Evolutionary conservation across 2,329 filamentous ascomycete genomes (phyloP), one percentile per base, ranked within the genome.

Genomic region (Tolypocladium paradoxum): DNA sequence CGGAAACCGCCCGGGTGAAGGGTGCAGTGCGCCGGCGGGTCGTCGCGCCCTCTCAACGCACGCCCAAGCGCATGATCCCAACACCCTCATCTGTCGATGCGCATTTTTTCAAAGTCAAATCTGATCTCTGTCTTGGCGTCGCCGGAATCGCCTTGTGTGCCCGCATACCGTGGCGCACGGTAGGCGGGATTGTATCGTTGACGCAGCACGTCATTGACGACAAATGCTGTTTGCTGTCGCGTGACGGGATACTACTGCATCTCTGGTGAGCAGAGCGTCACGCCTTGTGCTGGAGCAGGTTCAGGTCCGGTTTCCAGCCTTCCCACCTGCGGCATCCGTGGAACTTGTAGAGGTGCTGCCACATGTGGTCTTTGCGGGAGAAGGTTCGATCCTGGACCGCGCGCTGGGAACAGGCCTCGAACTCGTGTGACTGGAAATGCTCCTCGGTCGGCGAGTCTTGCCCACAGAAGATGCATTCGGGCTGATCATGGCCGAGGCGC

Each of bases 371-470:
- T 50, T 73, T 73, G 53, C 71, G 66, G 1, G 64, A 65, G 52
- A 74, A 74, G 1, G 64, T 70, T 12, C 71, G 73, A 40, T 79
- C 74, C 20, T 65, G 60, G 7, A 66, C 59, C 7, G 68, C 61
- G 6, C 67, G 76, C 51, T 79, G 75, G 22, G 76, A 74, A 58
- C 81, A 84, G 4, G 73, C 58, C 34, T 71, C 67, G 24, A 73
- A 73, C 53, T 74, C 70, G 54, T 74, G 71, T 4, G 68, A 65
- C 24, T 66, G 60, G 3, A 71, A 59, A 51, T 74, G 71, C 36
- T 68, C 59, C 3, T 69, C 62, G 1, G 59, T 64, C 1, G 70
- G 70, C 0, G 63, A 61, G 2, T 48, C 47, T 7, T 64, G 54
- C 0, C 71, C 71, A 49, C 71, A 74, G 35, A 73, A 72, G 22